Percentiles rank a stretch among this genome's conserved stretches.
These are phyloP conservation scores for Ascochyta viciae-villosae DNA, from an alignment of 2,329 filamentous ascomycete genomes.

Conservation along the genomic window DNA sequence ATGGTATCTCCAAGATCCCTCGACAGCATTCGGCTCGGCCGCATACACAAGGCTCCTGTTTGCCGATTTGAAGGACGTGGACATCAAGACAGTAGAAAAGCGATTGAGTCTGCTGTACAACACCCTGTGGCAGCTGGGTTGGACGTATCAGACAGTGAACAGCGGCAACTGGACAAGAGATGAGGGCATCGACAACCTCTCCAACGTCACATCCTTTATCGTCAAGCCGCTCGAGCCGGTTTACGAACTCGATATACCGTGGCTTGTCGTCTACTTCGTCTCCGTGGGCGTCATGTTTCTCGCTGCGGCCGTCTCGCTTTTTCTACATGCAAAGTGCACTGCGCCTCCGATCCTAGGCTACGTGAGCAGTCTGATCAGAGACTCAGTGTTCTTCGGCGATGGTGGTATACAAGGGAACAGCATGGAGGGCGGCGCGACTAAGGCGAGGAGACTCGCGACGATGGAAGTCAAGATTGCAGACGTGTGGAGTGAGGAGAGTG, in stretches of 20 bases:
- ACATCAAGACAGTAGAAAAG: conserved; percentile 8
- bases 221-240: conserved; percentile 2
- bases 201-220: not conserved
- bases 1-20: too few species aligned
- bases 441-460: conserved; percentile 3
- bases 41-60: too few species aligned
- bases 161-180: not conserved
- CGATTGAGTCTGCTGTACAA: conserved; percentile 14
- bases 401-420: conserved; percentile 4
- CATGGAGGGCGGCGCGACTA: conserved; percentile 7
- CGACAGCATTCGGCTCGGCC: too few species aligned
- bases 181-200: not conserved
- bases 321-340: conserved; percentile 11
- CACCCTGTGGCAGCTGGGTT: conserved; percentile 13
- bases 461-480: conserved; percentile 20
- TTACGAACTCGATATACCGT: conserved; percentile 12
- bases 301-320: conserved; percentile 15
- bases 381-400: conserved; percentile 19
- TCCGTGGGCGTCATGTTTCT: conserved; percentile 18
- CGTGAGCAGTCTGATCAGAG: conserved; percentile 18
- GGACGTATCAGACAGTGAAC: conserved; percentile 1
- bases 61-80: not conserved
- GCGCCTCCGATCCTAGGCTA: conserved; percentile 12
- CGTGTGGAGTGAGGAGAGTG: conserved; percentile 2
- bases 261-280: conserved; percentile 13